These are phyloP conservation scores for Cyclotella kingstonii DNA, from an alignment of 108 stramenopile species.

Conservation along the genomic window DNA sequence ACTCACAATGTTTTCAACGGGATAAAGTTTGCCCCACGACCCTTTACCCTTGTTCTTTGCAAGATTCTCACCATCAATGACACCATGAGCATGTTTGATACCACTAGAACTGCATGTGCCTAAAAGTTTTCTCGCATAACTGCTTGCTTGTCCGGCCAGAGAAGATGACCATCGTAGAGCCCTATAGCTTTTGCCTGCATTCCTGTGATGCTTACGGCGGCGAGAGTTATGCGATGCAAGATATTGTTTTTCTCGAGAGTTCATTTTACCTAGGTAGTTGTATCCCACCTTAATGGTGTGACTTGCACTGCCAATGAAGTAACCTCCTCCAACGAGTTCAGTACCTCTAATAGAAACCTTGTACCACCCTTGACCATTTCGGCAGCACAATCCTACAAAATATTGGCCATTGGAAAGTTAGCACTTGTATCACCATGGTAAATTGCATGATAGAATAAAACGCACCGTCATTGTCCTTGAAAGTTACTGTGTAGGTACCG, in stretches of 20 bases:
- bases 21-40: slow-evolving; percentile 27
- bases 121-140: slow-evolving; percentile 1
- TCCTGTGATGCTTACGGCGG: slow-evolving; percentile 1
- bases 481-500: slow-evolving; percentile 19
- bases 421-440: background rate
- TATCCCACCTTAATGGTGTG: slow-evolving; percentile 16
- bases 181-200: slow-evolving; percentile 1
- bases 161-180: slow-evolving; percentile 10
- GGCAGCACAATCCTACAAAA: slow-evolving; percentile 4
- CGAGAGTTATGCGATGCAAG: slow-evolving; percentile 18
- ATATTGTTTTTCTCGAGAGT: slow-evolving; percentile 11
- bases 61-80: slow-evolving; percentile 1
- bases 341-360: slow-evolving; percentile 11
- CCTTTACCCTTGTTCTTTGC: slow-evolving; percentile 27
- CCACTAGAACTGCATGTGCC: background rate
- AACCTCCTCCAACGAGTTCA: slow-evolving; percentile 4
- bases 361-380: slow-evolving; percentile 18
- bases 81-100: background rate
- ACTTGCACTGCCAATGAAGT: slow-evolving; percentile 14
- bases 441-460: background rate
- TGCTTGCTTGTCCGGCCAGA: slow-evolving; percentile 1
- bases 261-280: slow-evolving; percentile 8
- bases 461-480: slow-evolving; percentile 11
- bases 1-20: slow-evolving; percentile 25
- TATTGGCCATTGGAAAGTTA: background rate